Conservation (phyloP, 257 asterid genomes). For the Solanum etuberosum region DNA sequence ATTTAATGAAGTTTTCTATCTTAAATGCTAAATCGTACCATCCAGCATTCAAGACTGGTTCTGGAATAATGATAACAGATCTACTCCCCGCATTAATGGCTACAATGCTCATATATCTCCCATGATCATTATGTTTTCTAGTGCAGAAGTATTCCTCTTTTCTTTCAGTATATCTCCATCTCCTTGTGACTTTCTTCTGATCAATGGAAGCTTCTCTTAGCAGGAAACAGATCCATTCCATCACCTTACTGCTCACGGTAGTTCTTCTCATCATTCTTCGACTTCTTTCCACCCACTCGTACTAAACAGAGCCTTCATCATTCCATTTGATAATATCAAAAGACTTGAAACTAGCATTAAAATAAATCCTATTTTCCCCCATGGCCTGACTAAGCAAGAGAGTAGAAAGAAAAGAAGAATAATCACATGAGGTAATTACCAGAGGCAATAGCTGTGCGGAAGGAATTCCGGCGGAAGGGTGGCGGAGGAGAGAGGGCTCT, state of each 20-base stretch:
- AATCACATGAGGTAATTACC: background rate
- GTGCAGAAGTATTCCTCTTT: background rate
- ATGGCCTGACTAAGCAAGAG: background rate
- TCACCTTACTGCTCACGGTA: background rate
- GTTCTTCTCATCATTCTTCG: background rate
- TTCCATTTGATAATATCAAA: background rate
- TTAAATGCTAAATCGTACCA: background rate
- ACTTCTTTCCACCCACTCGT: background rate
- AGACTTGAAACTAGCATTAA: background rate
- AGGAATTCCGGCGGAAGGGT: background rate
- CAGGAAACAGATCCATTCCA: background rate
- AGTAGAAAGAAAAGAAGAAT: background rate
- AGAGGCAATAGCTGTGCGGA: background rate
- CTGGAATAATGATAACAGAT: background rate
- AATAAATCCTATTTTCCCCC: background rate
- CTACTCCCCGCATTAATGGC: background rate
- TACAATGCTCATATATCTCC: background rate
- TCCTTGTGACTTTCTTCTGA: background rate
- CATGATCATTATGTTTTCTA: background rate
- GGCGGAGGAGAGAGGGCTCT: background rate
- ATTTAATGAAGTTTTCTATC: background rate
- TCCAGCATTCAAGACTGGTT: background rate
- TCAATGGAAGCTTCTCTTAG: background rate
- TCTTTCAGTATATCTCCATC: background rate
- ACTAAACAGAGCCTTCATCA: background rate